Evolutionary conservation across 805 yeast genomes (phyloP).

Genomic region (Sugiyamaella floridensis): DNA sequence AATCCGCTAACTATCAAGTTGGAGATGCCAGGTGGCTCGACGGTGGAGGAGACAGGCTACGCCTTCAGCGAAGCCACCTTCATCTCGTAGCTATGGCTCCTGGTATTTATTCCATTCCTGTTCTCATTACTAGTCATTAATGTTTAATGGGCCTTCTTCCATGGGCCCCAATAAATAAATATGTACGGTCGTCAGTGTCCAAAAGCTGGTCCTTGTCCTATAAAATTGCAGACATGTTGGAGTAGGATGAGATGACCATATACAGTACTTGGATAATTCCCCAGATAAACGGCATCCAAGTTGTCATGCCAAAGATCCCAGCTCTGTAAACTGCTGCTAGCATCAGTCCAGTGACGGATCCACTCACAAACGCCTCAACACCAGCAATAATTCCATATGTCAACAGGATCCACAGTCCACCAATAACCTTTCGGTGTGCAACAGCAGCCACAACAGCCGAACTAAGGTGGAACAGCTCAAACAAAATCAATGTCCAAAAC

Average conservation of each 20-base stretch:
- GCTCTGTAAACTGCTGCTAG: constrained; percentile 69
- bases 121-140: background rate
- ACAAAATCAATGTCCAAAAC: constrained; percentile 71
- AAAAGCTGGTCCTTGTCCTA: constrained; percentile 18
- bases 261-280: constrained; percentile 61
- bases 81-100: constrained; percentile 36
- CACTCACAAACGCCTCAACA: constrained; percentile 60
- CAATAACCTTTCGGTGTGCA: constrained; percentile 40
- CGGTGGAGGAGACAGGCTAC: constrained; percentile 48
- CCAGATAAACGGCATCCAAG: constrained; percentile 92
- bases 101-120: background rate
- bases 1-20: constrained; percentile 50
- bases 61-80: constrained; percentile 79
- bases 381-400: constrained; percentile 50
- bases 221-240: constrained; percentile 43
- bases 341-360: constrained; percentile 71
- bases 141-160: background rate
- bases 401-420: constrained; percentile 34
- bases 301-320: constrained; percentile 79
- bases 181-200: background rate
- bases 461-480: constrained; percentile 51
- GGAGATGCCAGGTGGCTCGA: constrained; percentile 33
- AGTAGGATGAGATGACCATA: constrained; percentile 60
- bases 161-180: background rate
- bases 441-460: constrained; percentile 60